These are phyloP conservation scores for Vaucheria bursata DNA, from an alignment of 352 stramenopile species.

Conservation along the genomic window DNA sequence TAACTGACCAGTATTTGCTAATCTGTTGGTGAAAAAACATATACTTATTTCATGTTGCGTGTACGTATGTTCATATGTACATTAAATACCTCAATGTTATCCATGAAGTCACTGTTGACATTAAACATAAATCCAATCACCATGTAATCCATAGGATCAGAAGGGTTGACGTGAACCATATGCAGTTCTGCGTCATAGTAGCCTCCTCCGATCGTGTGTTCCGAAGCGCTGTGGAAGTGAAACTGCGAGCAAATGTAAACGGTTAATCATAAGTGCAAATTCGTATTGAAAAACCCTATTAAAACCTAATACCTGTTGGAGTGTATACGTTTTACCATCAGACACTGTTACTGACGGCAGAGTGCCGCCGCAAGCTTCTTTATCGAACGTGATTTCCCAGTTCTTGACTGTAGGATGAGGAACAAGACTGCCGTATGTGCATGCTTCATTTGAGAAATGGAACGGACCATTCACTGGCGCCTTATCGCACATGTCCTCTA, in stretches of 20 bases:
- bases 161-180: slow-evolving; percentile 9
- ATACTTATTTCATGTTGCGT: no score
- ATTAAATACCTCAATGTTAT: slow-evolving; percentile 3
- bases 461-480: neutral
- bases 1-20: no score
- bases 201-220: slow-evolving; percentile 6
- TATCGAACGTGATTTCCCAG: neutral
- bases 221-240: slow-evolving; percentile 9
- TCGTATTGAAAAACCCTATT: no score
- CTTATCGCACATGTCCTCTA: neutral
- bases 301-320: no score
- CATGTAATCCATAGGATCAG: neutral
- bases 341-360: no score
- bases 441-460: neutral
- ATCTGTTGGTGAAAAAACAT: no score
- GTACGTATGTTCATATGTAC: no score
- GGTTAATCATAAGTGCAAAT: no score
- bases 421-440: neutral
- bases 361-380: no score
- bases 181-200: slow-evolving; percentile 12
- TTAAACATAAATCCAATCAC: slow-evolving; percentile 4
- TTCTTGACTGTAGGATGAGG: neutral
- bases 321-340: no score
- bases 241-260: no score
- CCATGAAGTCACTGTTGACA: neutral